Evolutionary conservation across 2,329 filamentous ascomycete species (phyloP).

Genomic region (Aureobasidium vineae): DNA sequence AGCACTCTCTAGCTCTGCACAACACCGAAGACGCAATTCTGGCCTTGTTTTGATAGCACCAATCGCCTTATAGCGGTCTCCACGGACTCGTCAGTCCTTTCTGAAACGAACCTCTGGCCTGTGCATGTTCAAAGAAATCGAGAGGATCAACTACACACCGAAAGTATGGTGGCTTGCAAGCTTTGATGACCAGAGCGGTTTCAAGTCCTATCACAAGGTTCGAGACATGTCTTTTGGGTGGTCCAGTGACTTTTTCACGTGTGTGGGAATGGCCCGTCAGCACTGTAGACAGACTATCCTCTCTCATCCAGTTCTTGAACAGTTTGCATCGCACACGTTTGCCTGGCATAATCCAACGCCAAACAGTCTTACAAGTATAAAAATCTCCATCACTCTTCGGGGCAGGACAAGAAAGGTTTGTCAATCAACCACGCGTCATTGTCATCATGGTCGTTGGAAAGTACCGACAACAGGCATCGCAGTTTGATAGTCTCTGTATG

Average conservation of each 20-base stretch:
- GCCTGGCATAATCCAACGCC: neutral
- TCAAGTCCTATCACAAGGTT: slow-evolving; percentile 3
- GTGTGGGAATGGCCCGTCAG: neutral
- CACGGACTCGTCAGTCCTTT: slow-evolving; percentile 6
- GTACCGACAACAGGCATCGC: neutral
- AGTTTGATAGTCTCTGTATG: neutral
- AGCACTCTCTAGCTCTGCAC: slow-evolving; percentile 21
- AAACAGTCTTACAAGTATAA: slow-evolving; percentile 14
- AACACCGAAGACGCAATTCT: slow-evolving; percentile 22
- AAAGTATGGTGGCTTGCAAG: neutral
- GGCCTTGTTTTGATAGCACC: slow-evolving; percentile 17
- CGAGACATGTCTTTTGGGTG: neutral
- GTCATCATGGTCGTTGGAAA: neutral
- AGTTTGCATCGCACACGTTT: slow-evolving; percentile 23
- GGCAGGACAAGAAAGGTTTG: neutral
- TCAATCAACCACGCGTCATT: slow-evolving; percentile 15
- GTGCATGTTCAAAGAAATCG: slow-evolving; percentile 19
- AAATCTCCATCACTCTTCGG: neutral
- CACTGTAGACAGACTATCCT: neutral
- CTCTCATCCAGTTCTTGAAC: slow-evolving; percentile 6
- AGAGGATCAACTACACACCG: neutral
- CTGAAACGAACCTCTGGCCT: slow-evolving; percentile 21
- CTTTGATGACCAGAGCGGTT: slow-evolving; percentile 12
- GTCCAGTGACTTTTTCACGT: slow-evolving; percentile 1
- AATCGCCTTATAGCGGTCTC: slow-evolving; percentile 15